Base-by-base conservation (phyloP, 768 basidiomycete genomes). In the Chiua virens region DNA sequence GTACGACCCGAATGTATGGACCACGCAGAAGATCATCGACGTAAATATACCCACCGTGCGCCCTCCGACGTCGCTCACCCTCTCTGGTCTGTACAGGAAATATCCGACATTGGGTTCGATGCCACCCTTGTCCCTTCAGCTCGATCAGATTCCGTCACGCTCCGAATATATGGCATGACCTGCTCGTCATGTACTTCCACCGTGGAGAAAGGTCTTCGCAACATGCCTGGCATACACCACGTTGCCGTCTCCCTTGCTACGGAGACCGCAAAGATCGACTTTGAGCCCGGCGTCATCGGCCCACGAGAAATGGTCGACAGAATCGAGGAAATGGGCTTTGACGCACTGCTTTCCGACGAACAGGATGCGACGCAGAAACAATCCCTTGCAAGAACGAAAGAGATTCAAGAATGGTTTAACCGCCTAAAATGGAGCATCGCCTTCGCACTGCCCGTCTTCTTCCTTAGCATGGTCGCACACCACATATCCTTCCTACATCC, bases 361-460 rank as follows among this genome's bases (percentile, higher is more conserved):
- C 77, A 85, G 52, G 86, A 95, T 59, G 82, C 82, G 1, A 91
- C 92, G 7, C 93, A 97, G 67, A 74, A 92, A 10, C 83, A 83
- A 47, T 93, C 92, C 1, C 85, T 97, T 48, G 87, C 86, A 4
- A 85, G 91, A 10, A 87, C 87, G 27, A 93, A 92, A 70, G 97
- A 98, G 69, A 87, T 98, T 37, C 78, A 88, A 56, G 88, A 95
- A 63, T 99, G 97, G 97, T 76, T 82, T 39, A 70, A 70, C 18
- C 85, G 92, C 21, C 86, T 98, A 73, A 65, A 82, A 32, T 85
- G 84, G 77, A 82, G 86, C 65, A 56, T 87, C 25, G 60, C 73
- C 9, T 96, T 99, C 63, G 93, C 93, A 45, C 55, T 95, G 0
- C 97, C 97, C n/a, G 93, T 95, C 36, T 98, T 98, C 73, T 82